Evolutionary conservation across 2,329 filamentous ascomycete genomes (phyloP), one percentile per base, ranked within the genome.

Genomic region (Aureobasidium musti): DNA sequence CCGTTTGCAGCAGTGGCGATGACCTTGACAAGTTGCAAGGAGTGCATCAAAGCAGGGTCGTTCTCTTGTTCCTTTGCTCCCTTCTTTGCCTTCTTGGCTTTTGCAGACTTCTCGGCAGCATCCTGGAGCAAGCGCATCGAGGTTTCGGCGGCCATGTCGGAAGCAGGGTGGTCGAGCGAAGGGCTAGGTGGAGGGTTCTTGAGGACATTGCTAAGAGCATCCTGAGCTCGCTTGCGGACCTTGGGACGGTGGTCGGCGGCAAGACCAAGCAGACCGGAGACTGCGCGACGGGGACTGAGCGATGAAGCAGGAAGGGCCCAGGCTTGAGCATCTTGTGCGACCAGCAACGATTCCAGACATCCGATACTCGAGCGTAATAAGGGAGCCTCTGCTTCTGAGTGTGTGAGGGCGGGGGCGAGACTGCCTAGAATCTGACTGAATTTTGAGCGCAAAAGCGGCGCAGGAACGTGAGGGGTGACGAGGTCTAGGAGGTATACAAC

Each of bases 401-500:
- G 84, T 64, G 91, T 88, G 54, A 99, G 84, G 14, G 93, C 89
- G 1, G 94, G 93, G 23, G 91, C 92, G 71, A 99, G 86, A 68
- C 90, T 88, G 37, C 89, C 87, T 68, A 99, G 87, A 74, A 99
- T 97, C 78, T 96, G 91, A 33, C 91, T 90, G 81, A 99, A 99
- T 78, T 98, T 97, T 71, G 92, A 90, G 74, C 93, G 91, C 67
- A 99, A 89, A 68, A 99, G 88, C 68, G 93, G 87, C 69, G 91
- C 86, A 65, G 95, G 92, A 69, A 93, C 88, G 79, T 89, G 91
- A 67, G 91, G 90, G 19, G 92, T 95, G 72, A 97, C 87, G 71
- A 96, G 83, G 79, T 99, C 94, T 81, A 99, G 91, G 19, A 99
- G 88, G 79, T 99, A 99, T 72, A 99, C 90, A 70, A 96, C 90